Evolutionary conservation across 768 basidiomycete species (phyloP).

Genomic region (Suillus paluster): DNA sequence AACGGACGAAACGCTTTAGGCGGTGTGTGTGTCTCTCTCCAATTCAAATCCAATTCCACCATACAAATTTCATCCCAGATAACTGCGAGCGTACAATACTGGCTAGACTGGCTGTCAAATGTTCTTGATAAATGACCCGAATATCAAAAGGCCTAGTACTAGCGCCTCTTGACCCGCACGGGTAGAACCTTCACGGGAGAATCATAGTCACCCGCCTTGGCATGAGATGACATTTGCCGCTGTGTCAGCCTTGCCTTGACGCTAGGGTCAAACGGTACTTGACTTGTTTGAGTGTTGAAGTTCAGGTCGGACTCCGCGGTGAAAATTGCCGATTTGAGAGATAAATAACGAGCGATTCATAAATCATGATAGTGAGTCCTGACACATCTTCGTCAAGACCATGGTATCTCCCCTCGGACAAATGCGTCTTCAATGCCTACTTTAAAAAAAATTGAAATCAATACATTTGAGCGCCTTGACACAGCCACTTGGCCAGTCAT

Average conservation of each 20-base stretch:
- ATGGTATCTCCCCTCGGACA: background rate
- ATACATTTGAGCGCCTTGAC: background rate
- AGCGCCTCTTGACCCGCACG: background rate
- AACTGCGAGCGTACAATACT: background rate
- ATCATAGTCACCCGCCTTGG: background rate
- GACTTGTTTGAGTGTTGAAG: too few species aligned
- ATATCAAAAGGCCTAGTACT: background rate
- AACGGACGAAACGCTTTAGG: background rate
- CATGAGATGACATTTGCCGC: background rate
- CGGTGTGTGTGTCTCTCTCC: background rate
- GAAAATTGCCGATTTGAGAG: background rate
- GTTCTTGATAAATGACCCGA: background rate
- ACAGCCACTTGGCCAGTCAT: background rate
- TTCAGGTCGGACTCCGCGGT: background rate
- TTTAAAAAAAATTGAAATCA: background rate
- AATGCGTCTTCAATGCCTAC: background rate
- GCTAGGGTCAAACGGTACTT: background rate
- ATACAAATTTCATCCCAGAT: background rate
- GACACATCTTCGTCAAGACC: background rate
- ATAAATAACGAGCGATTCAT: too few species aligned
- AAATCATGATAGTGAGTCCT: background rate
- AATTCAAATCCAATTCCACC: background rate
- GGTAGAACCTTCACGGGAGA: slow-evolving; percentile 3
- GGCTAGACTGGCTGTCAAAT: background rate
- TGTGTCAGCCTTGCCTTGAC: background rate